phyloP scores from a whole-genome alignment of 2,329 filamentous ascomycete species.

The Periconia macrospinosa region DNA sequence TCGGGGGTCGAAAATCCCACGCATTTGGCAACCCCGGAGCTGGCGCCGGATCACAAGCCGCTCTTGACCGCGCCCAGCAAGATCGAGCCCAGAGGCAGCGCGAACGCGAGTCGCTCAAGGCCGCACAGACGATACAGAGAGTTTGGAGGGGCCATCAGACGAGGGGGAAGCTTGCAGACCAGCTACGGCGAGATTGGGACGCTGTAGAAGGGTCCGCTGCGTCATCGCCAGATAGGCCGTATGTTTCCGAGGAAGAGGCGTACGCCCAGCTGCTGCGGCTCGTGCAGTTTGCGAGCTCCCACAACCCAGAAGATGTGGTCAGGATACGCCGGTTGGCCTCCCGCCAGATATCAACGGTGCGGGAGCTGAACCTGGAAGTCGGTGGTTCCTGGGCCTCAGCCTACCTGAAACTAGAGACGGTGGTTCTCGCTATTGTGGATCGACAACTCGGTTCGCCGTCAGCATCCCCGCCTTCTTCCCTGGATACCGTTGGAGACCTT shows the following conservation, averaged over 20 bases:
- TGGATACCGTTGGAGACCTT: conserved; percentile 15
- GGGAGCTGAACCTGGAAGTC: conserved; percentile 20
- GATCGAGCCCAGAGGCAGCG: conserved; percentile 79
- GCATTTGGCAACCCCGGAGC: conserved; percentile 68
- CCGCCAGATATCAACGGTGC: conserved; percentile 38
- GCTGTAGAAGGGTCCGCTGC: conserved; percentile 21
- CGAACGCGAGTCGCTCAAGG: conserved; percentile 76
- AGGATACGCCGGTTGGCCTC: conserved; percentile 45
- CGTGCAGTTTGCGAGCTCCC: conserved; percentile 47
- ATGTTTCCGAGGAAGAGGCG: conserved; percentile 43
- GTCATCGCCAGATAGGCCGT: conserved; percentile 22
- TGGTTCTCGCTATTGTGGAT: conserved; percentile 40
- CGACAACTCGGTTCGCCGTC: conserved; percentile 15
- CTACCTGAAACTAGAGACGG: conserved; percentile 46
- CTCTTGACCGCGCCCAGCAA: conserved; percentile 83
- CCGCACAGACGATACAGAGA: conserved; percentile 73
- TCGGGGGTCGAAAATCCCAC: conserved; percentile 81
- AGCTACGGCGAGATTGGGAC: conserved; percentile 48
- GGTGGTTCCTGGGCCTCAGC: conserved; percentile 44
- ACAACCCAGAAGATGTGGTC: conserved; percentile 41
- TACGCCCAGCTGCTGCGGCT: conserved; percentile 46
- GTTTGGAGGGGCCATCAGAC: conserved; percentile 77
- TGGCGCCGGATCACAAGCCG: conserved; percentile 69
- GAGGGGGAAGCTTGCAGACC: conserved; percentile 60
- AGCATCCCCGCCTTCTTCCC: conserved; percentile 2